Base-by-base conservation (phyloP, 108 stramenopile genomes). In the Licmophora abbreviata region DNA sequence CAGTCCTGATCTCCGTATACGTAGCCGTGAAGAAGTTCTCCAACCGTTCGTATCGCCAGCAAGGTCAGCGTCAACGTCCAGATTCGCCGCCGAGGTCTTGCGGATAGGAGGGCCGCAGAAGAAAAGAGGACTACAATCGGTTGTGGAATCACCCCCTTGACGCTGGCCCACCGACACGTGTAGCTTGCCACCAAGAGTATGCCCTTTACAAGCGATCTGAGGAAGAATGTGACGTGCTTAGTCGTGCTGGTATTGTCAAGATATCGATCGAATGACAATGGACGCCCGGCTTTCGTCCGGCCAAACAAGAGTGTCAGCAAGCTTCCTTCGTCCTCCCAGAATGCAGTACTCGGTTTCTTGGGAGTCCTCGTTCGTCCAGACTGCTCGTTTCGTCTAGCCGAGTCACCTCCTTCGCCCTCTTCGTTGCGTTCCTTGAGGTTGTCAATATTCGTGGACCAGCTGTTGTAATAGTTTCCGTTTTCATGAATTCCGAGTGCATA, bases 111-210 rank as follows among this genome's bases (percentile, higher is more conserved):
- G 10, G 72, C 62, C 14, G 68, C 62, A 28, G 51, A 43, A 3
- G 71, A 59, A n/a, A 52, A 53, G 10, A 69, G 27, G 3, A 75
- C 74, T 2, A 84, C 82, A 21, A 88, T 37, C 4, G 80, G 87
- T 44, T 78, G 82, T 6, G 83, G 83, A 37, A 85, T 59, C 21
- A 77, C 57, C 27, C 74, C 79, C 11, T 65, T 61, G 24, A 80
- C 79, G 47, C 77, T 74, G 2, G 79, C 83, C 83, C 83, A 85
- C 41, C 71, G 60, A 54, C 77, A 74, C 4, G 79, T 35, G 0
- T 44, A 29, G 29, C 49, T 44, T 20, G 31, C n/a, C 9, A 69
- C 14, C 20, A 28, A 9, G n/a, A 57, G 10, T 12, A 18, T 21
- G 12, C 27, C 4, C 27, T 33, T 57, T 14, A 63, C 3, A 15